Base-by-base conservation (phyloP, 2,329 filamentous ascomycete species). In the Aphanocladium album region DNA sequence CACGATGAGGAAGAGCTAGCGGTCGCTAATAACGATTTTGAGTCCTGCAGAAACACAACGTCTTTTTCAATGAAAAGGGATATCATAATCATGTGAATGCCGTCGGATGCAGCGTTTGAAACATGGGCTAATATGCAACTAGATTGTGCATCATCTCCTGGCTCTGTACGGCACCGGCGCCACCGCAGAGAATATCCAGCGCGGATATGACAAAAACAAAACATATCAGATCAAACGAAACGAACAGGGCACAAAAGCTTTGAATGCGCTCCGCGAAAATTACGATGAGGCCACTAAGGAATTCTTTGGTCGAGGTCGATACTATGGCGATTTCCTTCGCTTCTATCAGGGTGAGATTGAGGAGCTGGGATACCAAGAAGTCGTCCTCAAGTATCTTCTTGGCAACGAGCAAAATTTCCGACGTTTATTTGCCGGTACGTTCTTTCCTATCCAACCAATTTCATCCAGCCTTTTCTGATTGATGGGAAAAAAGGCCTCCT, bases 261-360 rank as follows among this genome's bases (percentile, higher is more conserved):
- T 89, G 7, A 67, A 81, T 5, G 80, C 83, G 49, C 78, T 93
- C 1, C 68, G 68, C 63, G 71, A 77, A 9, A 79, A 88, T 60
- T 83, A 82, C 56, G 74, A 76, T 3, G 75, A 76, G 33, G 66
- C 65, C 39, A 89, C 88, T 60, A 79, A 79, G 54, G 69, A 69
- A 14, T 85, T 83, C 64, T 76, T 95, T 0, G 89, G 89, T 12
- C 81, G 86, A 11, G 84, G 74, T 19, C 64, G 76, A 57, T 75
- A 82, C 71, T 96, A 96, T 69, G 75, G 84, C 9, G 86, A 91
- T 67, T 96, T 89, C 69, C 79, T 96, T 2, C 75, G 77, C 7
- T 96, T 90, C 76, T 97, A 91, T 74, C 83, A 90, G 68, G 70
- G 74, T 1, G 87, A 95, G 70, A 90, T 96, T 37, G 83, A 87